Conservation (phyloP, 2,329 filamentous ascomycete species). For the Fusarium sterilihyphosum region DNA sequence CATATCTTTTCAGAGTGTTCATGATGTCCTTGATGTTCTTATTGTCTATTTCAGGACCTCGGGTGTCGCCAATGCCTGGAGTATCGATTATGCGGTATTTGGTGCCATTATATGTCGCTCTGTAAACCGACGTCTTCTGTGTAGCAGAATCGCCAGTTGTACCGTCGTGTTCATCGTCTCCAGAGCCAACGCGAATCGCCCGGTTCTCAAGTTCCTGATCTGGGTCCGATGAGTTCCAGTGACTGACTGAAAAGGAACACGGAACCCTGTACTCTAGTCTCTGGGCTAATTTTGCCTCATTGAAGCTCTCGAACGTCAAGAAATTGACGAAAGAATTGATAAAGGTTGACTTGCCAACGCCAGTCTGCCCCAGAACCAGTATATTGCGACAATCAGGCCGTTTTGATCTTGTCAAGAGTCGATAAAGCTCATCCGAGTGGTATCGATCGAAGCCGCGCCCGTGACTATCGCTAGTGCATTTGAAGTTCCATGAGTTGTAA, state of each 20-base stretch:
- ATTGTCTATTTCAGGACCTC: conserved; percentile 17
- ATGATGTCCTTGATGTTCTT: conserved; percentile 23
- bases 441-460: conserved; percentile 25
- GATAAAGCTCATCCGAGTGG: neutral
- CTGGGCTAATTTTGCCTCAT: conserved; percentile 45
- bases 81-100: conserved; percentile 24
- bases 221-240: neutral
- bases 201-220: neutral
- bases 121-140: conserved; percentile 5
- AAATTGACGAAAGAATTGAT: conserved; percentile 62
- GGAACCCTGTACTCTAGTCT: conserved; percentile 24
- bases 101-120: neutral
- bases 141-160: conserved; percentile 20
- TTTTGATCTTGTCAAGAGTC: neutral
- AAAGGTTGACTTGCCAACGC: conserved; percentile 60
- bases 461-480: conserved; percentile 44
- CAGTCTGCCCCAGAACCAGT: conserved; percentile 58
- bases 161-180: conserved; percentile 22
- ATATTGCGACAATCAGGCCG: conserved; percentile 51
- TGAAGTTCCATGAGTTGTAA: conserved; percentile 45
- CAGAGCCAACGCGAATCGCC: conserved; percentile 13
- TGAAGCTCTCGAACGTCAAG: conserved; percentile 49
- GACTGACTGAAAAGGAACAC: conserved; percentile 13
- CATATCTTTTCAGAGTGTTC: neutral
- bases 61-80: conserved; percentile 22